Evolutionary conservation across 805 yeast genomes (phyloP).

Genomic region (Candida tallmaniae): DNA sequence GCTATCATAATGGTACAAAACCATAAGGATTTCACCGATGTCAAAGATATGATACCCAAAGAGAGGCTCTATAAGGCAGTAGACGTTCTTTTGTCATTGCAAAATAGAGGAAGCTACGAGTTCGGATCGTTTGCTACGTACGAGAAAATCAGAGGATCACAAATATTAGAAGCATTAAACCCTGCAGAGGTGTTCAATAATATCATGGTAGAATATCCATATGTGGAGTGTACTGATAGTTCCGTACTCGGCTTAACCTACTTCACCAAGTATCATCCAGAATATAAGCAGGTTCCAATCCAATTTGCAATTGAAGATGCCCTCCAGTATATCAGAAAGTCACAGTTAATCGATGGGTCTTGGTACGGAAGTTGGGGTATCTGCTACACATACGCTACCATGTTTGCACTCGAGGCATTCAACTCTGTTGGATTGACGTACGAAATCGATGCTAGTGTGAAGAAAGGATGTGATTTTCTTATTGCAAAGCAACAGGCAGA

Average conservation of each 20-base stretch:
- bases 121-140: constrained; percentile 92
- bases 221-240: constrained; percentile 97
- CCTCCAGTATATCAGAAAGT: constrained; percentile 59
- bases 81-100: constrained; percentile 71
- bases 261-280: constrained; percentile 58
- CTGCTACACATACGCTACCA: constrained; percentile 91
- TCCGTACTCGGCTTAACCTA: constrained; percentile 83
- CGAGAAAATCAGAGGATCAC: constrained; percentile 79
- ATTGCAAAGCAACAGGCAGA: constrained; percentile 70
- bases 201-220: constrained; percentile 97
- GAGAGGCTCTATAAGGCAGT: constrained; percentile 61
- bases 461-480: constrained; percentile 80
- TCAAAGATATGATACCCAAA: constrained; percentile 50
- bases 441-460: constrained; percentile 55
- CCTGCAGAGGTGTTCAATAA: constrained; percentile 99
- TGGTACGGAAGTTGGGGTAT: constrained; percentile 99
- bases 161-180: constrained; percentile 69
- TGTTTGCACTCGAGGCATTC: constrained; percentile 96
- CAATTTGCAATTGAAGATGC: constrained; percentile 69
- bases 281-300: constrained; percentile 65
- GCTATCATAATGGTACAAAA: constrained; percentile 89
- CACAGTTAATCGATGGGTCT: constrained; percentile 78
- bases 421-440: constrained; percentile 64
- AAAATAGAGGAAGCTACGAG: constrained; percentile 73
- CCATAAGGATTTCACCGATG: constrained; percentile 45